phyloP scores from a whole-genome alignment of 495 filamentous ascomycete species.

The Immersiella caudata region DNA sequence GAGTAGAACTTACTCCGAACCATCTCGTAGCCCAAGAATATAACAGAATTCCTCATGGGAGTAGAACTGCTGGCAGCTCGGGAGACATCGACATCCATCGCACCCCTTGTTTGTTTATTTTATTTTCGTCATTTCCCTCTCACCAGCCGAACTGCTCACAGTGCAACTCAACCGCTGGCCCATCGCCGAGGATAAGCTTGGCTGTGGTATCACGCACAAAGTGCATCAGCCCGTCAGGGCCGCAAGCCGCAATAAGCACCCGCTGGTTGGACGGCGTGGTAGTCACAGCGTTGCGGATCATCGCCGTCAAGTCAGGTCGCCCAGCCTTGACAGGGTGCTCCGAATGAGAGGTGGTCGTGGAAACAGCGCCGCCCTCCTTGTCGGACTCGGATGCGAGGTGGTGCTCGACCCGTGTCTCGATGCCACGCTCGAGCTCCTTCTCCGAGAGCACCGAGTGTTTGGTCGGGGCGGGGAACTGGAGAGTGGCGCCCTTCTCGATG shows the following conservation, averaged over 20 bases:
- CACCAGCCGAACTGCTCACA: slow-evolving; percentile 61
- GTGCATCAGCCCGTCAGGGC: slow-evolving; percentile 51
- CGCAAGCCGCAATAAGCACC: slow-evolving; percentile 56
- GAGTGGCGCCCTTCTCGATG: slow-evolving; percentile 28
- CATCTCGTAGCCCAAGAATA: neutral
- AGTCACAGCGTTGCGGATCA: slow-evolving; percentile 47
- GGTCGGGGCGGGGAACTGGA: slow-evolving; percentile 13
- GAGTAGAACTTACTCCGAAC: no score
- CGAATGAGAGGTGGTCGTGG: slow-evolving; percentile 16
- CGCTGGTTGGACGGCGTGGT: slow-evolving; percentile 43
- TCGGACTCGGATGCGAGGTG: slow-evolving; percentile 1
- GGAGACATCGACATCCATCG: neutral
- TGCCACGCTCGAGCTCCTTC: slow-evolving; percentile 28
- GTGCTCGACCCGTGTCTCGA: slow-evolving; percentile 32
- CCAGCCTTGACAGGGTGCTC: slow-evolving; percentile 38
- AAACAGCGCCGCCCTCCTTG: slow-evolving; percentile 20
- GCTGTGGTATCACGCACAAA: slow-evolving; percentile 56
- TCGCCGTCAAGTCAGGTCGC: slow-evolving; percentile 44
- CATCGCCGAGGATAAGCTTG: slow-evolving; percentile 48
- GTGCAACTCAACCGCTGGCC: slow-evolving; percentile 56
- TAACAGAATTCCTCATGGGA: neutral
- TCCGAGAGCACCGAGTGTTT: slow-evolving; percentile 15
- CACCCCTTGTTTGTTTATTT: neutral
- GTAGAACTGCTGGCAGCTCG: no score
- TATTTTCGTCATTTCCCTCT: slow-evolving; percentile 2